A percentile compares a stretch with the other conserved stretches of the same genome.
These are phyloP conservation scores for Planoprotostelium fungivorum DNA, from an alignment of 78 protist genomes.

Conservation along the genomic window DNA sequence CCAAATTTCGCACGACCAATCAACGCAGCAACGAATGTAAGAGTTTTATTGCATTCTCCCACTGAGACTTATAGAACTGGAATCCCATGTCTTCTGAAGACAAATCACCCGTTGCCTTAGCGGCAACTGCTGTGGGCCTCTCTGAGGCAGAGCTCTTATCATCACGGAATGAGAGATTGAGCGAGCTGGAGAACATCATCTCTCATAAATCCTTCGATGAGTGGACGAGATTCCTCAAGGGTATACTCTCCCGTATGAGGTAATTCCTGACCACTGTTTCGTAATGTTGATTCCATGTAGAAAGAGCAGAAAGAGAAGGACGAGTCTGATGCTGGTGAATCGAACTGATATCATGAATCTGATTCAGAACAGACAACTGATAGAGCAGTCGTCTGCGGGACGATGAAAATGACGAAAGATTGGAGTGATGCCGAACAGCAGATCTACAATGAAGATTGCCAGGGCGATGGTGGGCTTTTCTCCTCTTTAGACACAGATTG, in stretches of 20 bases:
- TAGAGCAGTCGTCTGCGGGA: background rate
- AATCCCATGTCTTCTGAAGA: too few species aligned
- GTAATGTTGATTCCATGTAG: background rate
- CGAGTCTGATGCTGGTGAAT: background rate
- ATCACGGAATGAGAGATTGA: too few species aligned
- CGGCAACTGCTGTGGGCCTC: too few species aligned
- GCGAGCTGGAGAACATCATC: background rate
- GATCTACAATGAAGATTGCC: background rate
- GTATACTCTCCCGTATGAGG: background rate
- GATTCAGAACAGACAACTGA: background rate
- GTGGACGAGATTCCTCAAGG: background rate
- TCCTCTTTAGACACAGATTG: background rate
- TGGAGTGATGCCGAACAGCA: background rate
- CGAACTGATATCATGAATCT: background rate
- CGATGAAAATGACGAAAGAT: background rate
- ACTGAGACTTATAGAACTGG: too few species aligned
- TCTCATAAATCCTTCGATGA: background rate
- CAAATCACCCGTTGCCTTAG: too few species aligned
- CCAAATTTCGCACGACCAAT: too few species aligned
- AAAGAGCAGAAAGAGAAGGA: background rate
- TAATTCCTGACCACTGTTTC: background rate
- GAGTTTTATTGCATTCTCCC: too few species aligned
- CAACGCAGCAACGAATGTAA: too few species aligned
- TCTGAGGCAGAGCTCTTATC: too few species aligned
- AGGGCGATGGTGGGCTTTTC: background rate